A percentile compares a stretch with the other conserved stretches of the same genome.
Evolutionary conservation across 208 protist species (phyloP).

Genomic region (Angomonas ambiguus): DNA sequence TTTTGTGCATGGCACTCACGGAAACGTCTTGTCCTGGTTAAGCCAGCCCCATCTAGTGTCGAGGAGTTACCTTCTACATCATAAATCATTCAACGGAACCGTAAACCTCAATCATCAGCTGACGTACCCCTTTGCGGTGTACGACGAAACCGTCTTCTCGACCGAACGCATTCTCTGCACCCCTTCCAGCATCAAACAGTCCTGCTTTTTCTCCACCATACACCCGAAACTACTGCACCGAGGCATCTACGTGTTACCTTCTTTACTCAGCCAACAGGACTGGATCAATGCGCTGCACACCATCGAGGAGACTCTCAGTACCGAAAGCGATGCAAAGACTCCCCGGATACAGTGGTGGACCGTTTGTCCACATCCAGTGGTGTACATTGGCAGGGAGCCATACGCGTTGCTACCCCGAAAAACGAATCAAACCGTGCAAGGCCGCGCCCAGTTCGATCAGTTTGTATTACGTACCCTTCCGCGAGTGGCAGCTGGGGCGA

Average conservation of each 20-base stretch:
- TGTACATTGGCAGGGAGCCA: conserved; percentile 25
- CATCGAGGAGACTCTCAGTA: not conserved
- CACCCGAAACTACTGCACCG: conserved; percentile 6
- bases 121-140: conserved; percentile 5
- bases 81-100: not conserved
- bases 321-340: not conserved
- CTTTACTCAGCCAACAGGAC: conserved; percentile 16
- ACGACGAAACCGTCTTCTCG: not conserved
- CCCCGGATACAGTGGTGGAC: conserved; percentile 28
- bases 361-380: conserved; percentile 30
- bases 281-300: not conserved
- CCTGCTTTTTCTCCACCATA: not conserved
- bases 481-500: not conserved
- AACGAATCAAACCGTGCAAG: conserved; percentile 27
- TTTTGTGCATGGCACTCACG: conserved; percentile 46
- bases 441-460: conserved; percentile 28
- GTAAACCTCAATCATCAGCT: conserved; percentile 9
- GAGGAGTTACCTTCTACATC: not conserved
- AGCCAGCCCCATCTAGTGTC: conserved; percentile 53
- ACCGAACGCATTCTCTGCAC: conserved; percentile 8
- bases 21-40: conserved; percentile 48
- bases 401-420: conserved; percentile 23
- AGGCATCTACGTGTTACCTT: conserved; percentile 18
- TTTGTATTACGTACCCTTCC: conserved; percentile 18
- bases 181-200: not conserved